These are phyloP conservation scores for Alnus glutinosa DNA, from an alignment of 306 rosid genomes.

Conservation along the genomic window DNA sequence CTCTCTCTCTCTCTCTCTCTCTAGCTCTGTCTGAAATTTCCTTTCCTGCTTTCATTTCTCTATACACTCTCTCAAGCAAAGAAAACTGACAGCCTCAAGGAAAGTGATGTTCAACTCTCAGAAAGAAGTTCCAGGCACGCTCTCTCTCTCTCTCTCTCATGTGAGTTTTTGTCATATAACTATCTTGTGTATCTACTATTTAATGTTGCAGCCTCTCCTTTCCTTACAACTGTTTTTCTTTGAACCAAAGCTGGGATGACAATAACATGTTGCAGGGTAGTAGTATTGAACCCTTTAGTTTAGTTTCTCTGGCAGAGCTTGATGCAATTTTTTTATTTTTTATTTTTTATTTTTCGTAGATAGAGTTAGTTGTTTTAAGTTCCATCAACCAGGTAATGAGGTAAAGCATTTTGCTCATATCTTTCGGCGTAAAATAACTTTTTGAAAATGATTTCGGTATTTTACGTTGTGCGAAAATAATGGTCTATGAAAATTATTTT, in stretches of 20 bases:
- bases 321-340: background rate
- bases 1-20: slow-evolving; percentile 1
- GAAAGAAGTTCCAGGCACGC: slow-evolving; percentile 30
- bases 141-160: slow-evolving; percentile 21
- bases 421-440: no score
- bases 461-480: no score
- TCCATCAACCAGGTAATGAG: background rate
- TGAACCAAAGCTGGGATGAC: no score
- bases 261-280: no score
- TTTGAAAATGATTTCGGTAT: no score
- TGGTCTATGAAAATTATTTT: no score
- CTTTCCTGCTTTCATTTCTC: background rate
- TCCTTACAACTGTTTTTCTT: no score
- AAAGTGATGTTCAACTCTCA: background rate
- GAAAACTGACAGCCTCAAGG: background rate
- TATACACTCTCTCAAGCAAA: background rate
- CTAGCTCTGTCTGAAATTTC: background rate
- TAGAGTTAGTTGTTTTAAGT: background rate
- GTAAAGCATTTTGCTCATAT: background rate
- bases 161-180: background rate
- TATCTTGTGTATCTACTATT: background rate
- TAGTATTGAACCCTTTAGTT: no score
- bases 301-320: background rate
- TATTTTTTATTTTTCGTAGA: background rate
- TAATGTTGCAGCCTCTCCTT: background rate